phyloP scores from a whole-genome alignment of 768 basidiomycete species.

The Trametes cubensis region DNA sequence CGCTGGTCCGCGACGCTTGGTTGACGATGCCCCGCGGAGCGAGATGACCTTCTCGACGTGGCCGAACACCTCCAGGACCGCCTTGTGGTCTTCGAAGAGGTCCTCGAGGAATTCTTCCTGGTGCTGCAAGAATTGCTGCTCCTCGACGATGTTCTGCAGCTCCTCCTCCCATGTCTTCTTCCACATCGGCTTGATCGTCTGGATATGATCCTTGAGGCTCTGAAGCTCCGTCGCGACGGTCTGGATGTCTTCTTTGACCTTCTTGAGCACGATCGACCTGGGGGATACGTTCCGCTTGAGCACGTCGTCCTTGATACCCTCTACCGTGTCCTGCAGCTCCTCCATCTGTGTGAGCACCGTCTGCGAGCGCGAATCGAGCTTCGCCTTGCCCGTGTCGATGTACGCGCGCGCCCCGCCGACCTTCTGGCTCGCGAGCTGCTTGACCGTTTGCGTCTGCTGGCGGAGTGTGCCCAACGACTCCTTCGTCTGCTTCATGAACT shows the following conservation, averaged over 20 bases:
- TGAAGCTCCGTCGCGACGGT: conserved; percentile 68
- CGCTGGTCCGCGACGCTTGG: conserved; percentile 36
- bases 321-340: conserved; percentile 89
- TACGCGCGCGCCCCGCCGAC: conserved; percentile 87
- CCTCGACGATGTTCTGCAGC: conserved; percentile 93
- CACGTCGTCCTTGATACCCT: conserved; percentile 88
- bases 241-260: conserved; percentile 72
- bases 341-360: conserved; percentile 91
- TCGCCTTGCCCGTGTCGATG: conserved; percentile 89
- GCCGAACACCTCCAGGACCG: conserved; percentile 82
- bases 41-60: conserved; percentile 90
- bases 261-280: conserved; percentile 68
- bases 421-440: conserved; percentile 78
- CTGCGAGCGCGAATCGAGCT: conserved; percentile 87
- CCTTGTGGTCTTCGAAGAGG: conserved; percentile 89
- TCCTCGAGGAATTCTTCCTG: conserved; percentile 92
- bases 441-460: conserved; percentile 83
- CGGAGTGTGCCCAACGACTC: conserved; percentile 78
- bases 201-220: conserved; percentile 81
- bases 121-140: conserved; percentile 91
- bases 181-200: conserved; percentile 94
- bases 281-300: conserved; percentile 86
- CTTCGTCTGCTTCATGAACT: conserved; percentile 92
- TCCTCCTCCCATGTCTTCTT: conserved; percentile 99
- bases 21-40: conserved; percentile 51